Base-by-base conservation (phyloP, 140 eudicot species). In the Oenanthe javanica region DNA sequence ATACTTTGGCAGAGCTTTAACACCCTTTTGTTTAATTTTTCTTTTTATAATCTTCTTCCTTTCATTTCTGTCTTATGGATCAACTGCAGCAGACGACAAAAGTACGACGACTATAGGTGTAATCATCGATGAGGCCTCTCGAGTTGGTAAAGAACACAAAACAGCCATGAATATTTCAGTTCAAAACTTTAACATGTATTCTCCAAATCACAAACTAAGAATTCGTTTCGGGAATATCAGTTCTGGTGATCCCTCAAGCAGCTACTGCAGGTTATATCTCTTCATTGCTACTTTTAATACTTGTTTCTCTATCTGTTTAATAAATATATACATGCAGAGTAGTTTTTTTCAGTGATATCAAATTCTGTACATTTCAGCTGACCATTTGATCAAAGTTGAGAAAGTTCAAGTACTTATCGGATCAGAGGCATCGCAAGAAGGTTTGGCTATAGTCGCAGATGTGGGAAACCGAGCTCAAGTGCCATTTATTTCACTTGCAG, bases 111-210 rank as follows among this genome's bases (percentile, higher is more conserved):
- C 66, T 81, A 84, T 89, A 19, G 93, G 93, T 78, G 93, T 78
- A 70, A 84, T 89, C 81, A 76, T 87, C 42, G 67, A 87, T n/a
- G 85, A 82, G 43, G 75, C 51, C 79, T 85, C 85, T 55, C 86
- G 89, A 67, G 80, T 79, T 25, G 91, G 93, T 27, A 89, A 82
- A 75, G 90, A 87, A 66, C 91, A 86, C 36, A 84, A 84, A 67
- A 82, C 86, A 8, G 89, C 91, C 13, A 86, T 90, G 23, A 82
- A 75, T 75, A 84, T 89, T 1, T 91, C 91, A 12, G 86, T 79
- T 16, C 48, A 40, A 66, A 85, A 81, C 80, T 85, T 82, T 36
- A 36, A 36, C 40, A 36, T 36, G 40, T 36, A 36, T 36, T 36
- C 40, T 36, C 40, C 40, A 36, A 74, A 73, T 66, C 86, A 73